Evolutionary conservation across 768 basidiomycete species (phyloP).

Genomic region (Mrakia frigida): DNA sequence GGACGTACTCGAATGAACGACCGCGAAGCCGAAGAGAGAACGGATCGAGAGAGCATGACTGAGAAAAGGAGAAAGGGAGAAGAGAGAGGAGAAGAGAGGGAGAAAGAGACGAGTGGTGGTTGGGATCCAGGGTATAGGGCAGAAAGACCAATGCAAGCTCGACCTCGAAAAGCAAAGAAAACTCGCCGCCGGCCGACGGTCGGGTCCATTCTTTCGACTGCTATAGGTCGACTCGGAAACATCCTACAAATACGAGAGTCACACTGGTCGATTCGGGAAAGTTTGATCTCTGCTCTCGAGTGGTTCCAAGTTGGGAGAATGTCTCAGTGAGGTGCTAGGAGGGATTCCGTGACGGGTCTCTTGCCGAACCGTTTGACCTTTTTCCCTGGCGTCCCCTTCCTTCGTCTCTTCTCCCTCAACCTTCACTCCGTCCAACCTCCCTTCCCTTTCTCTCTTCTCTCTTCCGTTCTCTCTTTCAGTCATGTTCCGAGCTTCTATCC

Average conservation of each 20-base stretch:
- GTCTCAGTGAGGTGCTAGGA: too few relatives aligned
- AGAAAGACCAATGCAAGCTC: background rate
- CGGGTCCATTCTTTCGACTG: too few relatives aligned
- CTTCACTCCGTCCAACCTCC: background rate
- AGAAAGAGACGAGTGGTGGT: background rate
- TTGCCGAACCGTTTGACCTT: slow-evolving; percentile 12
- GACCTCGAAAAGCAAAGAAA: too few relatives aligned
- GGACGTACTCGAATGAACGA: background rate
- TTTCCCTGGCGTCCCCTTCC: slow-evolving; percentile 13
- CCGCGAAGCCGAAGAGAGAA: slow-evolving; percentile 14
- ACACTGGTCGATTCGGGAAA: too few relatives aligned
- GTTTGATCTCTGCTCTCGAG: too few relatives aligned
- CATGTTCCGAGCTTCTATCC: slow-evolving; percentile 19
- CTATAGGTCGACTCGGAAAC: too few relatives aligned
- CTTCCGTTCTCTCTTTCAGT: background rate
- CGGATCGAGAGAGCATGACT: slow-evolving; percentile 25
- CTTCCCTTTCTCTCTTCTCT: background rate
- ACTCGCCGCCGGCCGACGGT: too few relatives aligned
- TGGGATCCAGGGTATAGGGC: background rate
- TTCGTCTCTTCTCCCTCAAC: slow-evolving; percentile 10
- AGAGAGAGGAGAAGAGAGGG: background rate
- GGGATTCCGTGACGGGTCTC: background rate
- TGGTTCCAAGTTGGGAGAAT: too few relatives aligned
- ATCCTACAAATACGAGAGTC: too few relatives aligned
- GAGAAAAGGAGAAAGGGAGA: background rate